Evolutionary conservation across 371 early-diverging fungal genomes (phyloP).

Genomic region (Lichtheimia hyalospora): DNA sequence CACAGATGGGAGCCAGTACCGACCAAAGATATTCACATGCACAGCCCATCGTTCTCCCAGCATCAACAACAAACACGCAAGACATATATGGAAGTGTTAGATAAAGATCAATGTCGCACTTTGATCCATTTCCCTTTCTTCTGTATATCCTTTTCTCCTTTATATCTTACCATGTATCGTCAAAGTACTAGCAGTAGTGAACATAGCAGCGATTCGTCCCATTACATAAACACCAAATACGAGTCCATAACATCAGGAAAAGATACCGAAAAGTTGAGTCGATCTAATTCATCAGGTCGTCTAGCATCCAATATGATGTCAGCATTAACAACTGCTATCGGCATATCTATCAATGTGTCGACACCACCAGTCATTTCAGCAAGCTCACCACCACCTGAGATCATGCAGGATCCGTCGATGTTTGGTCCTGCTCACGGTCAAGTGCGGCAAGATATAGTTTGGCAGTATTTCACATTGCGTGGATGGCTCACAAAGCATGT

Average conservation of each 20-base stretch:
- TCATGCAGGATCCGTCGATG: background rate
- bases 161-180: background rate
- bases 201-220: background rate
- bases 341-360: background rate
- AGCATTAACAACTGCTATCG: background rate
- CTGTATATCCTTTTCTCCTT: background rate
- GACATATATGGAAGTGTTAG: no score
- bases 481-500: constrained; percentile 38
- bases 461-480: constrained; percentile 24
- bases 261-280: no score
- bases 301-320: no score
- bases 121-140: background rate
- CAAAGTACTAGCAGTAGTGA: background rate
- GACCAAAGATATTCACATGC: no score
- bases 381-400: background rate
- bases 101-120: no score
- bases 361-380: background rate
- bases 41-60: background rate
- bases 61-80: background rate
- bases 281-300: no score
- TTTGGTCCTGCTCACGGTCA: constrained; percentile 2
- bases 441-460: constrained; percentile 2
- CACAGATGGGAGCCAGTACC: no score
- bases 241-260: no score
- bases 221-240: no score